These are phyloP conservation scores for Diospyros lotus DNA, from an alignment of 148 eudicot genomes.

Conservation along the genomic window DNA sequence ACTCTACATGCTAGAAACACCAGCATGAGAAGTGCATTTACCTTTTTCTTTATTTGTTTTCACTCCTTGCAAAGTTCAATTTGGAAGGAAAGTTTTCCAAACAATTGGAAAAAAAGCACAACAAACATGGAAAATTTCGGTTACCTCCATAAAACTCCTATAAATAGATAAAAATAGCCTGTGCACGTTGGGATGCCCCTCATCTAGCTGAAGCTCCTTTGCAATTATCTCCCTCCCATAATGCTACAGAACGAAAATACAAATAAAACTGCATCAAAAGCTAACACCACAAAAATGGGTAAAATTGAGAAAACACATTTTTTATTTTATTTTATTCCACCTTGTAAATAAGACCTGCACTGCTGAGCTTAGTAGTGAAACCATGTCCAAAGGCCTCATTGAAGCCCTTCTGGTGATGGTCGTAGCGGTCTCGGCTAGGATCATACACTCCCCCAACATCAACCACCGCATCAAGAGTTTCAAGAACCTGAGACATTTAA, in stretches of 20 bases:
- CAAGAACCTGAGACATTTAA: slow-evolving; percentile 51
- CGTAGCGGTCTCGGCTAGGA: slow-evolving; percentile 60
- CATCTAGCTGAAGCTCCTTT: slow-evolving; percentile 69
- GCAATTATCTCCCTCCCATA: slow-evolving; percentile 86
- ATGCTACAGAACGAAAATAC: slow-evolving; percentile 35
- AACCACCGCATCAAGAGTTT: slow-evolving; percentile 76
- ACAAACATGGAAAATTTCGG: neutral
- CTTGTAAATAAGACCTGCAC: slow-evolving; percentile 93
- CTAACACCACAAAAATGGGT: neutral
- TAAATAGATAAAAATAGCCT: slow-evolving; percentile 62
- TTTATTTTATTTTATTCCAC: slow-evolving; percentile 20
- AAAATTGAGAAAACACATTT: neutral
- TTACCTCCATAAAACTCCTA: slow-evolving; percentile 93
- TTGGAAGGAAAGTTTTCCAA: neutral
- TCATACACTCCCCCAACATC: slow-evolving; percentile 96
- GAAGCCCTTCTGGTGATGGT: slow-evolving; percentile 97
- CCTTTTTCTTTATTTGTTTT: neutral
- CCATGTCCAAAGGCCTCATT: slow-evolving; percentile 84
- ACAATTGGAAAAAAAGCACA: slow-evolving; percentile 5
- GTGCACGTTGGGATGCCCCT: slow-evolving; percentile 68
- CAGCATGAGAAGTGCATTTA: neutral
- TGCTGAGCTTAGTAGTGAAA: slow-evolving; percentile 75
- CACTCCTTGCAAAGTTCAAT: neutral
- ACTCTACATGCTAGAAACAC: neutral
- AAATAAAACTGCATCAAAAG: neutral